A percentile compares a stretch with the other conserved stretches of the same genome.
phyloP scores from a whole-genome alignment of 495 filamentous ascomycete species.

The Rhizodiscina lignyota region DNA sequence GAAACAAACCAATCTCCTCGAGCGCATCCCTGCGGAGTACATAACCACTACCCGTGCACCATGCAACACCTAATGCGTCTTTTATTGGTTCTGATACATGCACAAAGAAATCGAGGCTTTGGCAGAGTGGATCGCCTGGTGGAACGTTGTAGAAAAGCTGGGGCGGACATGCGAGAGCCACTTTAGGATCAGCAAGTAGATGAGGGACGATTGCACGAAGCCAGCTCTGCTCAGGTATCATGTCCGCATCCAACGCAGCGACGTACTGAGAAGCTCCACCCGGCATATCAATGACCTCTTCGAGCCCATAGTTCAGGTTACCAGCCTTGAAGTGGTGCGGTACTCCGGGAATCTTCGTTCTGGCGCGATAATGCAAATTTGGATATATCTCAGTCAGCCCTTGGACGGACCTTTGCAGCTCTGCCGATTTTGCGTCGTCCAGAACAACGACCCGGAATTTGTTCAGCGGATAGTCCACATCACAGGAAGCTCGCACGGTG shows the following conservation, averaged over 20 bases:
- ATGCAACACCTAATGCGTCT: slow-evolving; percentile 29
- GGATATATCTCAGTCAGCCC: slow-evolving; percentile 14
- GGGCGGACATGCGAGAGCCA: slow-evolving; percentile 34
- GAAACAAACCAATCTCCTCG: slow-evolving; percentile 34
- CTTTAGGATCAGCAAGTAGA: slow-evolving; percentile 26
- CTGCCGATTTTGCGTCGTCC: slow-evolving; percentile 30
- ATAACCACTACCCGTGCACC: slow-evolving; percentile 39
- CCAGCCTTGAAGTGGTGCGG: slow-evolving; percentile 39
- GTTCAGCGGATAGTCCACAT: slow-evolving; percentile 32
- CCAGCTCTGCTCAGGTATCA: slow-evolving; percentile 39
- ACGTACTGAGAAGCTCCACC: slow-evolving; percentile 30
- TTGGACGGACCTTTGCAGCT: slow-evolving; percentile 20
- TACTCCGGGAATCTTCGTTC: slow-evolving; percentile 28
- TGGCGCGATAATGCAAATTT: slow-evolving; percentile 30
- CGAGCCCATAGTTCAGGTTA: slow-evolving; percentile 33
- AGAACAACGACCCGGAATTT: slow-evolving; percentile 31
- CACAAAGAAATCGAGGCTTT: slow-evolving; percentile 30
- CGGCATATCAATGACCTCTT: slow-evolving; percentile 17
- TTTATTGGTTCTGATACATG: slow-evolving; percentile 35
- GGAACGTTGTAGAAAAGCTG: slow-evolving; percentile 41
- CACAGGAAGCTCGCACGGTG: slow-evolving; percentile 29
- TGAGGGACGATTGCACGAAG: slow-evolving; percentile 32
- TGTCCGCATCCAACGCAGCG: slow-evolving; percentile 37
- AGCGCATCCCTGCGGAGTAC: slow-evolving; percentile 30
- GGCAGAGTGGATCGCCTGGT: slow-evolving; percentile 29